Conservation (phyloP, 805 yeast species). For the Barnettozyma pratensis region DNA sequence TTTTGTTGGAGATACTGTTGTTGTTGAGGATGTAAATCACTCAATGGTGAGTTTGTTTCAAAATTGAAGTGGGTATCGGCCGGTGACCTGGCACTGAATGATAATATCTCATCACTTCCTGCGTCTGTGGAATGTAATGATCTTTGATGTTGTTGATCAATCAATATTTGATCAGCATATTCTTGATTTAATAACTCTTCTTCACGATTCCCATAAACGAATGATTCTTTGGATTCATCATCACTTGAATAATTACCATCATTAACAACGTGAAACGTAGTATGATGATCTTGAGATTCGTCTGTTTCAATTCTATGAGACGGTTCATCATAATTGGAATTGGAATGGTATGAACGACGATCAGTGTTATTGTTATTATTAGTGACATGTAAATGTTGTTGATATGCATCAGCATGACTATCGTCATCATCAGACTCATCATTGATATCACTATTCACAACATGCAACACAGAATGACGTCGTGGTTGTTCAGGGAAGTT, state of each 20-base stretch:
- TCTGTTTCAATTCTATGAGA: conserved; percentile 3
- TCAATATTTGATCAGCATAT: conserved; percentile 12
- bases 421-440: neutral
- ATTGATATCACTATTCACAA: neutral
- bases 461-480: neutral
- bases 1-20: neutral
- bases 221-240: conserved; percentile 5
- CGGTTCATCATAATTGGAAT: neutral
- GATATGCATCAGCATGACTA: neutral
- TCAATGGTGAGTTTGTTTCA: conserved; percentile 11
- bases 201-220: neutral
- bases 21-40: neutral
- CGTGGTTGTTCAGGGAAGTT: neutral
- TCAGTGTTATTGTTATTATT: neutral
- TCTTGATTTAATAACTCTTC: neutral
- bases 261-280: conserved; percentile 25
- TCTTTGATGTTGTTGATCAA: conserved; percentile 15
- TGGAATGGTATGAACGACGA: neutral
- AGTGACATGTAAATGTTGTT: neutral
- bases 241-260: conserved; percentile 21
- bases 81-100: conserved; percentile 32
- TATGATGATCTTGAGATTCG: neutral
- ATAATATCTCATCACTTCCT: conserved; percentile 23
- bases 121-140: conserved; percentile 6
- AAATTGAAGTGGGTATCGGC: conserved; percentile 25